Evolutionary conservation across 768 basidiomycete genomes (phyloP).

Genomic region (Mycena leptocephala): DNA sequence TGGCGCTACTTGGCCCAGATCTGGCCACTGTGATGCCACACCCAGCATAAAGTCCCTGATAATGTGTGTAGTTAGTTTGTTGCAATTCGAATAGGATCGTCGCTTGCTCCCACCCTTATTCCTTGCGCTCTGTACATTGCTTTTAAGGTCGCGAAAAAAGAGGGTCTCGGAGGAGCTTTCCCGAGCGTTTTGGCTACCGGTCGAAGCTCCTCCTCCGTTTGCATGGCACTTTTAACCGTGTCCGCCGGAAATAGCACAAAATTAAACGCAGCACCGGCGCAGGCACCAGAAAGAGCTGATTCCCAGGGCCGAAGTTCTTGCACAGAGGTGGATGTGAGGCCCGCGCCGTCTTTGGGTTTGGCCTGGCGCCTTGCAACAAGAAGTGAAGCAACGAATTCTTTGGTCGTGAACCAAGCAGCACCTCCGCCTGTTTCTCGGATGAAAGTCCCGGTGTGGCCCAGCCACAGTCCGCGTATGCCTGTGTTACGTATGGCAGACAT

Average conservation of each 20-base stretch:
- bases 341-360: slow-evolving; percentile 31
- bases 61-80: neutral
- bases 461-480: slow-evolving; percentile 75
- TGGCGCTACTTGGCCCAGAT: slow-evolving; percentile 88
- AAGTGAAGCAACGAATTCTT: slow-evolving; percentile 79
- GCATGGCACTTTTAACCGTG: slow-evolving; percentile 91
- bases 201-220: slow-evolving; percentile 89
- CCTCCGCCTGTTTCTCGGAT: slow-evolving; percentile 91
- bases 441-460: slow-evolving; percentile 80
- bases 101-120: slow-evolving; percentile 51
- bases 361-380: slow-evolving; percentile 68
- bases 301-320: slow-evolving; percentile 74
- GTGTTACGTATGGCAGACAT: slow-evolving; percentile 65
- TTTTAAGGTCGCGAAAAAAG: slow-evolving; percentile 72
- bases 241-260: slow-evolving; percentile 92
- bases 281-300: slow-evolving; percentile 84
- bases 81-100: no score
- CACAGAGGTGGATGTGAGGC: slow-evolving; percentile 26
- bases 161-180: slow-evolving; percentile 51
- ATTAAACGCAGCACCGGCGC: slow-evolving; percentile 86
- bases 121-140: slow-evolving; percentile 86
- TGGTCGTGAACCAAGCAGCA: slow-evolving; percentile 90
- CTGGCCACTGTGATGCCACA: slow-evolving; percentile 91
- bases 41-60: slow-evolving; percentile 84
- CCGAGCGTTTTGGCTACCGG: slow-evolving; percentile 47